Conservation (phyloP, 106 monocot species). For the Dendrobium nobile region DNA sequence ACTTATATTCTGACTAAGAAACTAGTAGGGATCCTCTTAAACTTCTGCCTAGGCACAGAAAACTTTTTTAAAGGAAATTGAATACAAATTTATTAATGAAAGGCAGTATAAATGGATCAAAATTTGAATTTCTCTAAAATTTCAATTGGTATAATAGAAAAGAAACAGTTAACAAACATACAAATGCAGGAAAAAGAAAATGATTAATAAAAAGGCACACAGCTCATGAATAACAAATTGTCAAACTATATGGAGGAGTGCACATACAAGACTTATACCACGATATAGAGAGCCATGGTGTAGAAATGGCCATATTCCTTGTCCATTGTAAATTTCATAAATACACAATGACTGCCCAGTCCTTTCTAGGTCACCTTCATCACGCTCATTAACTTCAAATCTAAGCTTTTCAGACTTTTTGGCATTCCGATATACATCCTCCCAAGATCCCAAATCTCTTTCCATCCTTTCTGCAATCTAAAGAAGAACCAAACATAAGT, state of each 20-base stretch:
- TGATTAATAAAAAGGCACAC: not conserved
- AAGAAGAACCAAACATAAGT: constrained; percentile 4
- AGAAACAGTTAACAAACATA: not conserved
- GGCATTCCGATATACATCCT: constrained; percentile 65
- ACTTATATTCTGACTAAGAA: no score
- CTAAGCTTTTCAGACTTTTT: constrained; percentile 65
- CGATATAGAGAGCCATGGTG: constrained; percentile 83
- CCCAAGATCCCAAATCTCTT: constrained; percentile 65
- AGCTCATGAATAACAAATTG: not conserved
- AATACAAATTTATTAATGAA: not conserved
- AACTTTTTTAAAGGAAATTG: no score
- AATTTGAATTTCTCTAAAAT: not conserved
- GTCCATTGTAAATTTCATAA: constrained; percentile 80
- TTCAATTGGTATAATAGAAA: not conserved
- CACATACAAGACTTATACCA: constrained; percentile 82
- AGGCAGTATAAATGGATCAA: not conserved
- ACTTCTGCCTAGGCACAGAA: no score
- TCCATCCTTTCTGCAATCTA: constrained; percentile 82
- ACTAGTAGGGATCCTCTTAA: no score
- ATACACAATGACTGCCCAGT: constrained; percentile 74
- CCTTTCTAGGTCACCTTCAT: constrained; percentile 85
- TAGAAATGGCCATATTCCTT: constrained; percentile 79
- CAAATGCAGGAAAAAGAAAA: not conserved
- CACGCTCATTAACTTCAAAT: constrained; percentile 61
- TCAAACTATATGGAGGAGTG: not conserved